These are phyloP conservation scores for Ustilago crameri DNA, from an alignment of 1,284 basidiomycete species.

Conservation along the genomic window DNA sequence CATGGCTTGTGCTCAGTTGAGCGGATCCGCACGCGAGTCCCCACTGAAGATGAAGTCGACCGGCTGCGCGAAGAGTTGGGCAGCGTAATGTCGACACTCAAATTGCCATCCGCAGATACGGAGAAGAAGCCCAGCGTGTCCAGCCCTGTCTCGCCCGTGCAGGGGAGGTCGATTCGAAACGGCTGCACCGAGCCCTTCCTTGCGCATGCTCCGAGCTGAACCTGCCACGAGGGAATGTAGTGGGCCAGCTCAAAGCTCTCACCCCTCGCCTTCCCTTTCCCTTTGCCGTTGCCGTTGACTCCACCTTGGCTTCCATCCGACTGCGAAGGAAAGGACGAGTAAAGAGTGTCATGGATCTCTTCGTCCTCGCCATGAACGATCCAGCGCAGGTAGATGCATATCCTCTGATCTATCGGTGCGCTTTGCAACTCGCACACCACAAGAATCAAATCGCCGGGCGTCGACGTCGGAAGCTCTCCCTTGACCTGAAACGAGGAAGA, in stretches of 20 bases:
- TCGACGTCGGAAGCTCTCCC: constrained; percentile 10
- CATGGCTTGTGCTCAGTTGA: constrained; percentile 19
- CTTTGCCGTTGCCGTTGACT: neutral
- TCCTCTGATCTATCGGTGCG: constrained; percentile 35
- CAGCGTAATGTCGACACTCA: constrained; percentile 23
- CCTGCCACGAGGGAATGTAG: constrained; percentile 32
- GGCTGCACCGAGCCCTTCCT: constrained; percentile 12
- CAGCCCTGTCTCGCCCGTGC: neutral
- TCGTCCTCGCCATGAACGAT: constrained; percentile 44
- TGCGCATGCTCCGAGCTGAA: constrained; percentile 14
- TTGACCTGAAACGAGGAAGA: neutral
- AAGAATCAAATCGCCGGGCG: constrained; percentile 38
- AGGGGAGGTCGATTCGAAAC: constrained; percentile 28
- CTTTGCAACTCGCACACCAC: constrained; percentile 47
- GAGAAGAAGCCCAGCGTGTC: constrained; percentile 16
- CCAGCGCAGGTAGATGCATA: constrained; percentile 46
- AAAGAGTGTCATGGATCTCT: constrained; percentile 1
- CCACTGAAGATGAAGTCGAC: constrained; percentile 1
- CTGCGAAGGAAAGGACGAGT: neutral
- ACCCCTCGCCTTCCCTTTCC: neutral
- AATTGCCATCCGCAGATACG: constrained; percentile 21
- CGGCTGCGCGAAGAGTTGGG: neutral
- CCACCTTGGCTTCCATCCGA: neutral
- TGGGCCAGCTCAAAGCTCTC: constrained; percentile 35
- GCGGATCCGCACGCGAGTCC: constrained; percentile 9